Base-by-base conservation (phyloP, 257 asterid species). In the Scutellaria galericulata region DNA sequence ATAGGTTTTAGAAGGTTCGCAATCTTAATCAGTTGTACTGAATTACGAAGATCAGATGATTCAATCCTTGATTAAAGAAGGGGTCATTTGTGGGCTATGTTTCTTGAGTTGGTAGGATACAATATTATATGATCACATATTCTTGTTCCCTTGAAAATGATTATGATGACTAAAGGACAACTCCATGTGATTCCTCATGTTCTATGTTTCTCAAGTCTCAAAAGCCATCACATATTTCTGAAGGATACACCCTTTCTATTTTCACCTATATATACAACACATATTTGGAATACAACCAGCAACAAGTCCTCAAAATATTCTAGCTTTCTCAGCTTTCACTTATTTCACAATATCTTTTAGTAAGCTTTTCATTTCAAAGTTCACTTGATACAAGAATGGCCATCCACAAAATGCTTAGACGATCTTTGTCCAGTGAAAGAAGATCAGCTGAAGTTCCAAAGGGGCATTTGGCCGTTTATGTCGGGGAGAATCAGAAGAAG, bases 391-490 rank as follows among this genome's bases (percentile, higher is more conserved):
- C 5, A 68, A 37, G 14, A 11, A 77, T 77, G 85, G 87, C 93
- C 69, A 79, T 89, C 7, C 78, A 2, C 9, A 67, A 78, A 78
- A 81, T 73, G 73, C 84, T 80, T 70, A 77, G 57, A 82, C 68
- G 85, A 51, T 80, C 75, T 66, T 82, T 27, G 68, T 79, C 80
- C 0, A 7, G 13, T 0, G 80, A 70, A 64, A 70, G 47, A 41
- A 74, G 68, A 64, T 61, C 79, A 24, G 13, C 24, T 47, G 76
- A 74, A 5, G 86, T 85, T 24, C 93, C 91, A 9, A 89, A 85
- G 59, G 93, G 96, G 6, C 87, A 87, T 56, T 27, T 82, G 4
- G 91, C 80, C 8, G 84, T 89, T 8, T 89, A 87, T 67, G 93
- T 87, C 27, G 91, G 96, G 0, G 78, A 77, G 71, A 53, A 14